Evolutionary conservation across 2,329 filamentous ascomycete species (phyloP).

Genomic region (Botryotinia convoluta): DNA sequence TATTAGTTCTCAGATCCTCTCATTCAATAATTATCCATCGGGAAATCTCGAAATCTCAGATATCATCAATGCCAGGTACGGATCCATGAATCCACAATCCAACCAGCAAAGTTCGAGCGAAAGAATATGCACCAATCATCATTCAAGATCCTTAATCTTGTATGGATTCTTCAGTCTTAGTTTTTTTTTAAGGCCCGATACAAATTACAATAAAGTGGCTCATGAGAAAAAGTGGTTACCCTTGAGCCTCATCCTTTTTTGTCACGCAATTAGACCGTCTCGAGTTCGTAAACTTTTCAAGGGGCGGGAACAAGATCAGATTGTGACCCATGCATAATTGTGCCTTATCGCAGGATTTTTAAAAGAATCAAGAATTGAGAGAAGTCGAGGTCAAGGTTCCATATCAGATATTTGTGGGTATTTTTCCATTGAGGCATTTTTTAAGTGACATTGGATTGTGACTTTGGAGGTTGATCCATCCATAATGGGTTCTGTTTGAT

Average conservation of each 20-base stretch:
- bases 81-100: not conserved
- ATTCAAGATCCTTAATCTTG: not conserved
- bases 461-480: not conserved
- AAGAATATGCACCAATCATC: not conserved
- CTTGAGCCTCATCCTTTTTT: slow-evolving; percentile 12
- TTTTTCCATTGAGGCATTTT: slow-evolving; percentile 6
- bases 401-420: not conserved
- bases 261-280: slow-evolving; percentile 9
- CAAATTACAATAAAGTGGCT: not conserved
- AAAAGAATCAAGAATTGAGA: not conserved
- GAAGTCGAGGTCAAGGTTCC: not conserved
- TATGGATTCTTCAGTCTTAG: not conserved
- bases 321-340: slow-evolving; percentile 2
- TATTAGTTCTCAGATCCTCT: not conserved
- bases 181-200: slow-evolving; percentile 14
- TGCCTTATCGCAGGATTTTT: slow-evolving; percentile 10
- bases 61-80: slow-evolving; percentile 12
- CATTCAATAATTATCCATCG: slow-evolving; percentile 1
- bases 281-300: slow-evolving; percentile 3
- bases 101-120: not conserved
- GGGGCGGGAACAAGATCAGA: not conserved
- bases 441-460: not conserved
- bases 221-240: not conserved
- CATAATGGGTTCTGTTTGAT: not conserved
- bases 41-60: slow-evolving; percentile 13